Evolutionary conservation across 108 stramenopile genomes (phyloP).

Genomic region (Stephanodiscus minutulus): DNA sequence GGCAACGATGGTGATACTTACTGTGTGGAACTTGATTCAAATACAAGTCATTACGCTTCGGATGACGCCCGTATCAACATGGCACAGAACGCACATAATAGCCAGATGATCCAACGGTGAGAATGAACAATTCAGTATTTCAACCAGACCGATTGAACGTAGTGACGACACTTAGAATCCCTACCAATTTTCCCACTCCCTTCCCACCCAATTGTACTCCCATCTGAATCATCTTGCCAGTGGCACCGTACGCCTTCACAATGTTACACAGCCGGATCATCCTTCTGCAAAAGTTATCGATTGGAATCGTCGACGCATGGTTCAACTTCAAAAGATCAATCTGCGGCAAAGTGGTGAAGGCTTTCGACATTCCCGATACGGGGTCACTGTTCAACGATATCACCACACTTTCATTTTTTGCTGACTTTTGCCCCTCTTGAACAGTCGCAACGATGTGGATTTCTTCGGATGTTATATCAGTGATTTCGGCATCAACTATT

Average conservation of each 20-base stretch:
- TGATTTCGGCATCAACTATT: conserved; percentile 56
- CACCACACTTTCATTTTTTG: conserved; percentile 28
- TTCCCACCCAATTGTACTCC: conserved; percentile 75
- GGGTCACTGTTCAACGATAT: conserved; percentile 49
- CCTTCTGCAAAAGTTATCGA: conserved; percentile 75
- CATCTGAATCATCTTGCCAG: conserved; percentile 82
- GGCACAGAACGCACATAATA: background rate
- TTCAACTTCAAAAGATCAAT: conserved; percentile 43
- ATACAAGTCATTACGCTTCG: conserved; percentile 69
- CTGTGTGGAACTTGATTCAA: conserved; percentile 88
- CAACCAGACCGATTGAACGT: background rate
- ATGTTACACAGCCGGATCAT: conserved; percentile 75
- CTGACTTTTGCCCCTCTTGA: conserved; percentile 36
- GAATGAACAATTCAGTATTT: background rate
- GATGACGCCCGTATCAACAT: background rate
- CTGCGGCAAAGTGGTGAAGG: conserved; percentile 37
- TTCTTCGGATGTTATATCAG: conserved; percentile 44
- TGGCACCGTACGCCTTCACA: conserved; percentile 63
- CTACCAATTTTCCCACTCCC: conserved; percentile 51
- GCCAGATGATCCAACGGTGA: background rate
- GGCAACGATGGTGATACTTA: conserved; percentile 35
- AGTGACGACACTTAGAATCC: background rate
- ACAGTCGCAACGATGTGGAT: conserved; percentile 36
- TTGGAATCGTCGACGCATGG: conserved; percentile 37
- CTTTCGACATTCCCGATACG: conserved; percentile 27